phyloP scores from a whole-genome alignment of 306 rosid genomes.

The Chamaecrista fasciculata region DNA sequence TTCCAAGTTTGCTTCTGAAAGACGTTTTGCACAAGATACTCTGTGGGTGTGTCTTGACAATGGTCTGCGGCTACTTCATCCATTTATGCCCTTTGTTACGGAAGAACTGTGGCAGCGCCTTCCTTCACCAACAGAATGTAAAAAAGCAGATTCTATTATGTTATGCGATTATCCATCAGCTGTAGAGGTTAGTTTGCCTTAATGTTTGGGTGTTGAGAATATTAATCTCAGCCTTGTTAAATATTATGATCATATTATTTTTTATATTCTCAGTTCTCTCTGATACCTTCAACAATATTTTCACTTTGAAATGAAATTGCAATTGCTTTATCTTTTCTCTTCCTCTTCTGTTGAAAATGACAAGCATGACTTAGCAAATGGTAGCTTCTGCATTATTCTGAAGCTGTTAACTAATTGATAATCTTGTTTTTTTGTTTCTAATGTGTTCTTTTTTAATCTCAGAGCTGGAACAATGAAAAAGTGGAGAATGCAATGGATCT shows the following conservation, averaged over 20 bases:
- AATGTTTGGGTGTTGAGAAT: not conserved
- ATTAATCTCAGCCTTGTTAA: not conserved
- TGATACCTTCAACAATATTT: not conserved
- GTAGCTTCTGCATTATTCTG: not conserved
- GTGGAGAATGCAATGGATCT: conserved; percentile 74
- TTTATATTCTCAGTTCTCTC: not conserved
- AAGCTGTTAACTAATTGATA: conserved; percentile 1
- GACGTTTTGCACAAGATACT: conserved; percentile 70
- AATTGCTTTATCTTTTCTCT: not conserved
- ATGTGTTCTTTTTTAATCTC: conserved; percentile 14
- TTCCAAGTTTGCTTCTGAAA: conserved; percentile 53
- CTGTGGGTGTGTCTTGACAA: conserved; percentile 90
- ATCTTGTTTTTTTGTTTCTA: not conserved
- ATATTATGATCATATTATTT: not conserved
- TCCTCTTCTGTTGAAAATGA: not conserved
- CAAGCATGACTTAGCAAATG: not conserved
- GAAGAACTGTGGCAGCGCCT: conserved; percentile 99
- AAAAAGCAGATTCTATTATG: conserved; percentile 75
- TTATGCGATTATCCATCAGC: conserved; percentile 65
- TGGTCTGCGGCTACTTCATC: conserved; percentile 95
- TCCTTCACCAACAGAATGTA: conserved; percentile 59
- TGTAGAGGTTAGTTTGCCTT: conserved; percentile 61
- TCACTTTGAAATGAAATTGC: not conserved
- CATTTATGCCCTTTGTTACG: conserved; percentile 94
- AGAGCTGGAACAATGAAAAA: conserved; percentile 82